Conservation (phyloP, 2,329 filamentous ascomycete species). For the Pyricularia sp. region DNA sequence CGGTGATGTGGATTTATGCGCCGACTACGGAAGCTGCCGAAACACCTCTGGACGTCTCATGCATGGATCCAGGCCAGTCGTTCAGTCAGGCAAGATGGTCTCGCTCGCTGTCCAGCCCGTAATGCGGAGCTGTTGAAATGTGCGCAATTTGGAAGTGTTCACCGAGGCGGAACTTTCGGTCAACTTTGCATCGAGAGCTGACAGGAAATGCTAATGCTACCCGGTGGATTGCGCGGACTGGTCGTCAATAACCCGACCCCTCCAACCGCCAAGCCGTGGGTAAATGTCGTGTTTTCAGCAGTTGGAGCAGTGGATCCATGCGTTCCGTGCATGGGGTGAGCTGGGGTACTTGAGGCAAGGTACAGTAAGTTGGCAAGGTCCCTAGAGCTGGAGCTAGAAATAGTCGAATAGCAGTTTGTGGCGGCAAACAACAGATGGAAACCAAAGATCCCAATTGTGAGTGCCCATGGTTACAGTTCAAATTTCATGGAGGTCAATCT, state of each 20-base stretch:
- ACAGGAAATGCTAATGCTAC: not conserved
- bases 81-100: not conserved
- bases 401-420: not conserved
- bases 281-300: constrained; percentile 3
- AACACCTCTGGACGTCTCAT: not conserved
- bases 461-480: not conserved
- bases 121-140: not conserved
- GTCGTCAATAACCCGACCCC: constrained; percentile 5
- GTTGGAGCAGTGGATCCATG: not conserved
- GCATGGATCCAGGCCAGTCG: not conserved
- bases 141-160: not conserved
- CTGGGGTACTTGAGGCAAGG: not conserved
- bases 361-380: not conserved
- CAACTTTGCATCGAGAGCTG: not conserved
- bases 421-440: not conserved
- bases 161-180: not conserved
- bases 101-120: not conserved
- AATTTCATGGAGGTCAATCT: too few species aligned
- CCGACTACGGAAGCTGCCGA: not conserved
- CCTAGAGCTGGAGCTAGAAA: not conserved
- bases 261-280: constrained; percentile 8
- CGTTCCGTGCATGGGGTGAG: constrained; percentile 3
- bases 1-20: not conserved
- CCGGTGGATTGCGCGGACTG: not conserved
- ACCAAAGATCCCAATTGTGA: not conserved